Conservation (phyloP, 177 flowering plant species). For the Vitis hybrid region DNA sequence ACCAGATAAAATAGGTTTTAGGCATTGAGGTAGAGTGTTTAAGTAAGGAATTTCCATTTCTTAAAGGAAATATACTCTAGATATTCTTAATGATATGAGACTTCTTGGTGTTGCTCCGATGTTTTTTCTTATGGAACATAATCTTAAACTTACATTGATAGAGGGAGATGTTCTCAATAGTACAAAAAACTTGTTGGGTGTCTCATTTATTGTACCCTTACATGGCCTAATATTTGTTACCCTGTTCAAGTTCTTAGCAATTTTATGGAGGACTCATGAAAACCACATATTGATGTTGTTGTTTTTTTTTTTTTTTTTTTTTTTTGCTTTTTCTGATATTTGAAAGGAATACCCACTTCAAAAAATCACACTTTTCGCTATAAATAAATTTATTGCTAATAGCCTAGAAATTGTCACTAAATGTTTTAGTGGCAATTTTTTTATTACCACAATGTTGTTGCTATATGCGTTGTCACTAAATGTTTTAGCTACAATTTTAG, state of each 20-base stretch:
- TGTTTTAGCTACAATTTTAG: too few species aligned
- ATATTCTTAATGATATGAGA: not conserved
- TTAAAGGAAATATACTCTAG: not conserved
- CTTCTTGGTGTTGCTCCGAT: not conserved
- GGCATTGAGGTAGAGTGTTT: not conserved
- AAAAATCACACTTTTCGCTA: fast-evolving
- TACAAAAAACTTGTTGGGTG: not conserved
- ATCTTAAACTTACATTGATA: not conserved
- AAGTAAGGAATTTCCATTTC: not conserved
- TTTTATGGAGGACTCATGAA: not conserved
- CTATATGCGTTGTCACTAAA: too few species aligned
- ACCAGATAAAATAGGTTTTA: not conserved
- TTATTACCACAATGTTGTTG: too few species aligned
- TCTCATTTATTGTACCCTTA: not conserved
- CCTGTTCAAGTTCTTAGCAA: not conserved
- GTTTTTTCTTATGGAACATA: not conserved
- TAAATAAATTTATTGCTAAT: too few species aligned
- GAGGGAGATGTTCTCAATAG: not conserved
- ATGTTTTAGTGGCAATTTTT: too few species aligned
- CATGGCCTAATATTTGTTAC: not conserved
- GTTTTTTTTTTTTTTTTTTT: not conserved
- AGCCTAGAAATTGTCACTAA: too few species aligned
- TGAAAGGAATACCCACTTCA: not conserved
- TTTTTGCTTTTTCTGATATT: not conserved
- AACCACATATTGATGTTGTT: constrained; percentile 1